These are phyloP conservation scores for Aspergillus pseudoglaucus DNA, from an alignment of 2,329 filamentous ascomycete species.

Conservation along the genomic window DNA sequence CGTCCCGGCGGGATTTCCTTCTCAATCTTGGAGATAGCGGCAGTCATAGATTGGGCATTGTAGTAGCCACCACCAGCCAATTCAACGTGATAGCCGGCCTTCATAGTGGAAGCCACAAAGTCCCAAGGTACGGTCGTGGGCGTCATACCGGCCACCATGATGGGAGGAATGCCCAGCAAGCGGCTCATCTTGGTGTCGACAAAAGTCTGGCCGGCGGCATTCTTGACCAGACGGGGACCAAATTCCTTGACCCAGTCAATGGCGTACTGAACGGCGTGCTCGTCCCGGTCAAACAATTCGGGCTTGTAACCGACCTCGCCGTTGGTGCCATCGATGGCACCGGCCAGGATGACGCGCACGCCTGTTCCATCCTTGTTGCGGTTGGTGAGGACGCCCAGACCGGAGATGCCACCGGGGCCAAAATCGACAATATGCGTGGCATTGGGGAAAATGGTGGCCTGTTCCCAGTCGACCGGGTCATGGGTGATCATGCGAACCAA, in stretches of 20 bases:
- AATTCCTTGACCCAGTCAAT: slow-evolving; percentile 98
- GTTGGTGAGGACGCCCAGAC: slow-evolving; percentile 90
- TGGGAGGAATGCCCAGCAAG: slow-evolving; percentile 71
- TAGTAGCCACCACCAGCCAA: slow-evolving; percentile 87
- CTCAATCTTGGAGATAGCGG: slow-evolving; percentile 78
- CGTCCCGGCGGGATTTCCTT: slow-evolving; percentile 75
- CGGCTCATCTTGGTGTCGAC: slow-evolving; percentile 96
- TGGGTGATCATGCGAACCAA: slow-evolving; percentile 90
- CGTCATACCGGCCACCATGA: slow-evolving; percentile 91
- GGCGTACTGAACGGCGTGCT: slow-evolving; percentile 89
- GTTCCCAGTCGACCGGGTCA: slow-evolving; percentile 93
- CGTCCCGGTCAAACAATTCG: slow-evolving; percentile 93
- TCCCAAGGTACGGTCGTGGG: slow-evolving; percentile 84
- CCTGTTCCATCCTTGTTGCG: slow-evolving; percentile 98
- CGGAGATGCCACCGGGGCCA: slow-evolving; percentile 92
- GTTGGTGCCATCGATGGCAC: slow-evolving; percentile 84
- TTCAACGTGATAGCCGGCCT: slow-evolving; percentile 90
- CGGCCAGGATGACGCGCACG: slow-evolving; percentile 90
- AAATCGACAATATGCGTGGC: slow-evolving; percentile 96
- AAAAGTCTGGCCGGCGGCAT: slow-evolving; percentile 79
- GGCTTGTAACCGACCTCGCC: slow-evolving; percentile 94
- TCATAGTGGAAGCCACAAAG: slow-evolving; percentile 88
- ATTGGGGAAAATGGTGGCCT: slow-evolving; percentile 79
- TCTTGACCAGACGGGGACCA: slow-evolving; percentile 85
- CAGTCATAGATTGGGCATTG: slow-evolving; percentile 72